These are phyloP conservation scores for Apophysomyces sp. DNA, from an alignment of 371 early-diverging fungal species.

Conservation along the genomic window DNA sequence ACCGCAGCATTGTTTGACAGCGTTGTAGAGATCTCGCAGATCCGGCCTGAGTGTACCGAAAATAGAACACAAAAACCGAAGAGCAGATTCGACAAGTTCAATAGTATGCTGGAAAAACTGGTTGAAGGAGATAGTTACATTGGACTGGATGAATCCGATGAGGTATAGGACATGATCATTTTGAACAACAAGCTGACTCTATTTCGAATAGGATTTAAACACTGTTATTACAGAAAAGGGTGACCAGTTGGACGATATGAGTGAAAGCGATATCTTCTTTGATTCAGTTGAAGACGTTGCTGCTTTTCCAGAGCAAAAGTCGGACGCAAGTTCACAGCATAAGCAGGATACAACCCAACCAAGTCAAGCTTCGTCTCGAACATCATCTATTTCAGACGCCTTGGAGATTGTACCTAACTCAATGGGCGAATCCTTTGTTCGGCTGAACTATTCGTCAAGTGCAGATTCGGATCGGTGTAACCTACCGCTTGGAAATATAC, in stretches of 20 bases:
- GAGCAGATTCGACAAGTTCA: constrained; percentile 6
- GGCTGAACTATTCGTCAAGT: constrained; percentile 44
- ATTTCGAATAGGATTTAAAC: neutral
- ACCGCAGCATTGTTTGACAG: neutral
- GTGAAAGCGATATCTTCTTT: constrained; percentile 31
- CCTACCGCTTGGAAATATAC: neutral
- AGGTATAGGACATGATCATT: neutral
- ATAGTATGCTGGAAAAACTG: constrained; percentile 17
- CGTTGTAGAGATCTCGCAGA: neutral
- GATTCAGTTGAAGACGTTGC: constrained; percentile 34
- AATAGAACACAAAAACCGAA: neutral
- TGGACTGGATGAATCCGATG: constrained; percentile 1
- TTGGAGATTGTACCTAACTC: constrained; percentile 25
- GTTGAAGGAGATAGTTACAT: constrained; percentile 17
- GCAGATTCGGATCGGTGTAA: constrained; percentile 12
- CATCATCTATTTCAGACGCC: constrained; percentile 21
- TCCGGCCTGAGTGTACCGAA: neutral
- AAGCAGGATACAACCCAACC: neutral
- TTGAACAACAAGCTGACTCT: neutral
- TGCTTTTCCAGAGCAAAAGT: neutral
- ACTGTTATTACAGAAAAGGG: constrained; percentile 1
- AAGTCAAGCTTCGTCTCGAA: constrained; percentile 9
- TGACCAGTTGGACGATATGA: constrained; percentile 8
- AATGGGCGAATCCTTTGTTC: constrained; percentile 47
- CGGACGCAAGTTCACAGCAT: constrained; percentile 1